These are phyloP conservation scores for Polytolypa hystricis DNA, from an alignment of 2,329 filamentous ascomycete genomes.

Conservation along the genomic window DNA sequence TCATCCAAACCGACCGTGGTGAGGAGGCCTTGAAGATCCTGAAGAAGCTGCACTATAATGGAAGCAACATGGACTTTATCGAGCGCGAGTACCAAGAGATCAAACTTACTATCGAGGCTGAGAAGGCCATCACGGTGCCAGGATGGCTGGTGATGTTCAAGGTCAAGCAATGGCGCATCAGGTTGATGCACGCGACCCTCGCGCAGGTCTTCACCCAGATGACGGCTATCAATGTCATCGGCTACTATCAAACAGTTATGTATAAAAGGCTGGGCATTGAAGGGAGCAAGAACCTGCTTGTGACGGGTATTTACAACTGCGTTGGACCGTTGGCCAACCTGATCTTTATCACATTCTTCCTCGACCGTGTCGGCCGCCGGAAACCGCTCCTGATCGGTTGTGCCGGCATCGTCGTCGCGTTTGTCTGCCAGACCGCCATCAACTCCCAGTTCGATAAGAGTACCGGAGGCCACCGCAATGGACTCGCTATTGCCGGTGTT, in stretches of 20 bases:
- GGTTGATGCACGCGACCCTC: conserved; percentile 50
- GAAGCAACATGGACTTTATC: conserved; percentile 47
- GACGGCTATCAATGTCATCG: conserved; percentile 33
- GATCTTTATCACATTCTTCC: conserved; percentile 30
- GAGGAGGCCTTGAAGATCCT: conserved; percentile 41
- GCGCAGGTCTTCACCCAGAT: conserved; percentile 56
- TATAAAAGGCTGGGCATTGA: conserved; percentile 43
- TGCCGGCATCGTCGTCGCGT: conserved; percentile 37
- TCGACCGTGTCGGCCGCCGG: conserved; percentile 28
- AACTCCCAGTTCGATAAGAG: conserved; percentile 36
- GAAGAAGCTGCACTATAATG: conserved; percentile 44
- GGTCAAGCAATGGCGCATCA: conserved; percentile 43
- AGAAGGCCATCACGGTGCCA: conserved; percentile 42
- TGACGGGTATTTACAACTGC: conserved; percentile 51
- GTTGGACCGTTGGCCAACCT: conserved; percentile 36
- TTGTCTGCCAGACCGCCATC: conserved; percentile 50
- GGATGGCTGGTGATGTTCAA: conserved; percentile 30
- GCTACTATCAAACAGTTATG: conserved; percentile 32
- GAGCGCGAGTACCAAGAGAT: conserved; percentile 49
- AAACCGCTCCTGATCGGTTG: conserved; percentile 27
- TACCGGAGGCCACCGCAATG: conserved; percentile 28
- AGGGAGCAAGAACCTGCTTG: conserved; percentile 42
- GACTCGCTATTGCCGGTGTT: conserved; percentile 49
- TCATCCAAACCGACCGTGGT: conserved; percentile 36
- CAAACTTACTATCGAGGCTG: conserved; percentile 50